phyloP scores from a whole-genome alignment of 2,329 filamentous ascomycete genomes.

The Fusarium sp. region DNA sequence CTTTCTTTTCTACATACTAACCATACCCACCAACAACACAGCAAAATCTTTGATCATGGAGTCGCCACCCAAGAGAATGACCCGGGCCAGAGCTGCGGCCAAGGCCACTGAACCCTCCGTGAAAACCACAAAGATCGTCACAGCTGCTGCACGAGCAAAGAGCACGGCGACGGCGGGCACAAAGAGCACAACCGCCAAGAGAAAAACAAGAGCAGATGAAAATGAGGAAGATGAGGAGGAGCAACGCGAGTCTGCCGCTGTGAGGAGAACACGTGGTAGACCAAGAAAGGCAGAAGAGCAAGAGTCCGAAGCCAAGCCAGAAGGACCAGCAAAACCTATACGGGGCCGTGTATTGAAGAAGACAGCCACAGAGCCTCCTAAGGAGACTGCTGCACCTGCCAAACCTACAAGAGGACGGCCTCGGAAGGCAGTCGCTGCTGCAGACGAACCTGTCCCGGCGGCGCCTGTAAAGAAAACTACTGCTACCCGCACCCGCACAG shows the following conservation, averaged over 20 bases:
- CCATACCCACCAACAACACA: slow-evolving; percentile 28
- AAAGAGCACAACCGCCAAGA: slow-evolving; percentile 54
- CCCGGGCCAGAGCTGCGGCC: slow-evolving; percentile 63
- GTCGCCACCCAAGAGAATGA: slow-evolving; percentile 72
- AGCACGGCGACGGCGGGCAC: slow-evolving; percentile 52
- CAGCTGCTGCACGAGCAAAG: slow-evolving; percentile 64
- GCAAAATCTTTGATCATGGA: slow-evolving; percentile 60
- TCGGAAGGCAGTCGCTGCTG: slow-evolving; percentile 54
- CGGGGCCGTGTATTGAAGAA: slow-evolving; percentile 51
- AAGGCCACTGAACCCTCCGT: slow-evolving; percentile 55
- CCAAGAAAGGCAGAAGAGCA: slow-evolving; percentile 57
- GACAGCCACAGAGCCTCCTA: slow-evolving; percentile 43
- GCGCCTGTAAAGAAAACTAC: slow-evolving; percentile 53
- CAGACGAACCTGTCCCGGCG: slow-evolving; percentile 46
- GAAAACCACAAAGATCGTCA: slow-evolving; percentile 61
- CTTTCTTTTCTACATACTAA: slow-evolving; percentile 45
- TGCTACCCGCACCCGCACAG: slow-evolving; percentile 47
- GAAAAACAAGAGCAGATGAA: slow-evolving; percentile 70
- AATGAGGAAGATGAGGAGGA: slow-evolving; percentile 62
- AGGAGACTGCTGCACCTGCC: slow-evolving; percentile 45
- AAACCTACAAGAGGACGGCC: slow-evolving; percentile 60
- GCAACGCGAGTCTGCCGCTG: slow-evolving; percentile 49
- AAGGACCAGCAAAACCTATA: slow-evolving; percentile 47
- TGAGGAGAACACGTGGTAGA: slow-evolving; percentile 59
- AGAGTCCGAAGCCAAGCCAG: slow-evolving; percentile 35